Evolutionary conservation across 2,329 filamentous ascomycete species (phyloP), one percentile per base, ranked within the genome.

Genomic region (Ascosphaera apis): DNA sequence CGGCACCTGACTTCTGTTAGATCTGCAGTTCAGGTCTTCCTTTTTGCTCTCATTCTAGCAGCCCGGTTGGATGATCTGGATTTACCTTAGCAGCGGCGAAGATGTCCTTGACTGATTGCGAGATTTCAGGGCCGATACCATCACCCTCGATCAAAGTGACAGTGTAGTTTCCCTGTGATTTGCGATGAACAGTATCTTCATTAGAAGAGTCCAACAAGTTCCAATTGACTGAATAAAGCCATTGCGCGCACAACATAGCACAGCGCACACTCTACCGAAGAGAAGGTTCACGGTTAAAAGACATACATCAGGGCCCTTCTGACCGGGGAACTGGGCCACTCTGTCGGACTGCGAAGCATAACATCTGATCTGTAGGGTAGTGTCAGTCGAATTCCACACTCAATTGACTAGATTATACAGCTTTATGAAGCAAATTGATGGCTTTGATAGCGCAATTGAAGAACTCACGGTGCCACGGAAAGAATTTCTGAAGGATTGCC

Each of bases 81-180:
- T 64, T 43, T 64, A 91, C 86, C 60, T 91, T 80, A 51, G 88
- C 88, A 50, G 88, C 88, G 51, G 74, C 69, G 65, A 93, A 98
- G 62, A 98, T 98, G 60, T 93, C 81, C 73, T 95, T 98, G 54
- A 98, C 84, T 35, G 88, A 91, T 62, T 92, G 76, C 45, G 88
- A 75, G 55, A 98, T 98, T 65, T 98, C 86, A 44, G 88, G 88
- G 42, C 88, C 88, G 57, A 98, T 98, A 57, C 88, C 88, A 54
- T 98, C 91, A 62, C 91, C 88, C 69, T 98, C 91, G 47, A 98
- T 98, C 62, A 98, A 67, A 50, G 81, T 86, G 53, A 98, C 88
- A 39, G 80, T 79, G 70, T 77, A 98, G 61, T 88, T 88, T 54
- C 88, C 88, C 82, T 91, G 50, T 41, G 45, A 31, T 43, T 9